phyloP scores from a whole-genome alignment of 805 yeast genomes.

The Metschnikowia lunata region DNA sequence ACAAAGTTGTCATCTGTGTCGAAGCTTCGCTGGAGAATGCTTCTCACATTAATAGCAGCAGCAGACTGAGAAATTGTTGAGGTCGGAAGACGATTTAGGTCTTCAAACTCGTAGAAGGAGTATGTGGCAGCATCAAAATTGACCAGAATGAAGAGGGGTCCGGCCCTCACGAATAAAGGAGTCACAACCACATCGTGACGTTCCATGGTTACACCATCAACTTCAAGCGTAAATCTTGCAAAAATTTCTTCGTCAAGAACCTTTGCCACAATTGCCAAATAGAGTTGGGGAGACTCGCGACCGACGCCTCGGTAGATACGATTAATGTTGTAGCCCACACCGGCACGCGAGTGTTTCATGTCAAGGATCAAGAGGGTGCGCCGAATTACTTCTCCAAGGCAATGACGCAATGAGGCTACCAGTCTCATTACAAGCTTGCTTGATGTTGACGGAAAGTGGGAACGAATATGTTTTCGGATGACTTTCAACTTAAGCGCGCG shows the following conservation, averaged over 20 bases:
- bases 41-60: too few species aligned
- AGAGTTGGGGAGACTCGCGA: slow-evolving; percentile 4
- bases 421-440: slow-evolving; percentile 6
- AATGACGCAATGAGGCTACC: not conserved
- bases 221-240: slow-evolving; percentile 1
- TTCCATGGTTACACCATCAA: not conserved
- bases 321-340: slow-evolving; percentile 12
- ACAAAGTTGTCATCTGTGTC: too few species aligned
- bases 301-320: slow-evolving; percentile 12
- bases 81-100: slow-evolving; percentile 6
- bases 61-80: not conserved
- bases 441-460: slow-evolving; percentile 2
- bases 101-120: slow-evolving; percentile 4
- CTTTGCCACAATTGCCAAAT: slow-evolving; percentile 11
- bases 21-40: too few species aligned
- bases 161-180: slow-evolving; percentile 8
- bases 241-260: slow-evolving; percentile 11
- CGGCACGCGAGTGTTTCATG: not conserved
- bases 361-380: slow-evolving; percentile 4
- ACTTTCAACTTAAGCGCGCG: slow-evolving; percentile 3
- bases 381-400: not conserved
- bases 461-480: slow-evolving; percentile 3
- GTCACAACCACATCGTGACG: slow-evolving; percentile 1
- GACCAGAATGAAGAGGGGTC: slow-evolving; percentile 6
- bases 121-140: slow-evolving; percentile 3